Base-by-base conservation (phyloP, 768 basidiomycete species). In the Hebeloma cylindrosporum region DNA sequence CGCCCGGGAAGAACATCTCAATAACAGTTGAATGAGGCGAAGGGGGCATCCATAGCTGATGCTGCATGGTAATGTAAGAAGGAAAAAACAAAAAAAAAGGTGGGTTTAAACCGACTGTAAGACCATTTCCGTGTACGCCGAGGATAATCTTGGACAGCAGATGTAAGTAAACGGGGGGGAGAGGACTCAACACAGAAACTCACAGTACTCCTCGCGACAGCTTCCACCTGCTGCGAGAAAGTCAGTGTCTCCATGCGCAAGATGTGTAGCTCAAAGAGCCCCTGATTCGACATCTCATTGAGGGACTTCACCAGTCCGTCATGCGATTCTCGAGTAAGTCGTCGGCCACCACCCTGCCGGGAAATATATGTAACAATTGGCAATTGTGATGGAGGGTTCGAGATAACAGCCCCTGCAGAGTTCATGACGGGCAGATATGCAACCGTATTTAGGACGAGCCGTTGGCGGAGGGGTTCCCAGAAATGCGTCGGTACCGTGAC, bases 1-100 rank as follows among this genome's bases (percentile, higher is more conserved):
- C 80, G 14, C 63, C 62, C 0, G 83, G 84, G 54, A 66, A 78
- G 63, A 87, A 78, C 18, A 88, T 77, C 60, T 89, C 85, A 48
- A 88, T 81, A 6, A 86, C 78, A 7, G 84, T 78, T 9, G 82
- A 76, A 16, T 76, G 63, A 4, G 76, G 73, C 1, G 80, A 79
- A 13, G 72, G 68, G 16, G 84, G 80, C 84, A 88, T 85, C 75
- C 80, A 77, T 43, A 88, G 67, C 39, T 86, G 71, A 59, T 88
- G 85, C 54, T 45, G n/a, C n/a, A n/a, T n/a, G n/a, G n/a, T n/a
- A n/a, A n/a, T n/a, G n/a, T n/a, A n/a, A 45, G 9, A 30, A 18
- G 10, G 11, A 37, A 13, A 35, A 8, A 11, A 17, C 6, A 23
- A n/a, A 9, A 26, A n/a, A 35, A 29, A 30, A 14, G 7, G 14